Evolutionary conservation across 1,139 yeast genomes (phyloP).

Genomic region (Taphrina sp.): DNA sequence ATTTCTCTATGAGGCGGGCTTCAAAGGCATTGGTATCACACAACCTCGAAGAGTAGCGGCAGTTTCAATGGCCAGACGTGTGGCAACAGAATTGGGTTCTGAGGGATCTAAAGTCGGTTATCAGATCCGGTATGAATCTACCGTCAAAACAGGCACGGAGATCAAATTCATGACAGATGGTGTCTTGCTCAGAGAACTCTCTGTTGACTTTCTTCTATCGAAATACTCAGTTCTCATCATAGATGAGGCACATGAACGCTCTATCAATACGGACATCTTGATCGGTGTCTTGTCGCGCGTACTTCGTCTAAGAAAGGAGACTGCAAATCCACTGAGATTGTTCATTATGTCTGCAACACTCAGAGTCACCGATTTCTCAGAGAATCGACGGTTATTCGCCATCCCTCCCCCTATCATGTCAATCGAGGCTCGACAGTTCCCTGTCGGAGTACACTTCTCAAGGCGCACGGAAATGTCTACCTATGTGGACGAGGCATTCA

Average conservation of each 20-base stretch:
- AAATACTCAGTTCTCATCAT: slow-evolving; percentile 84
- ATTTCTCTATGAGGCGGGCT: slow-evolving; percentile 84
- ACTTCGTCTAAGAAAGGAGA: slow-evolving; percentile 58
- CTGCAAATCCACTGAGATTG: slow-evolving; percentile 55
- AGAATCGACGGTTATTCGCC: slow-evolving; percentile 67
- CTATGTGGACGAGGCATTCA: slow-evolving; percentile 82
- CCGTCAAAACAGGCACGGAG: slow-evolving; percentile 66
- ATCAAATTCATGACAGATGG: slow-evolving; percentile 99
- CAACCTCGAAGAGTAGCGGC: slow-evolving; percentile 99
- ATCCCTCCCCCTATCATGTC: slow-evolving; percentile 82
- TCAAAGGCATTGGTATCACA: slow-evolving; percentile 84
- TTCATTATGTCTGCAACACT: slow-evolving; percentile 91
- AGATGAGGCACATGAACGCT: slow-evolving; percentile 98
- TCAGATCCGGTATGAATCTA: slow-evolving; percentile 87
- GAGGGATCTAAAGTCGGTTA: slow-evolving; percentile 73
- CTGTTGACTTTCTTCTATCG: slow-evolving; percentile 73
- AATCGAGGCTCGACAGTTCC: slow-evolving; percentile 93
- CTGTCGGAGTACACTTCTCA: slow-evolving; percentile 89
- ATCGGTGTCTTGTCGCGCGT: slow-evolving; percentile 93
- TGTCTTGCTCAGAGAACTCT: slow-evolving; percentile 87
- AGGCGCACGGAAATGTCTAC: slow-evolving; percentile 65
- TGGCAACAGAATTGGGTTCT: slow-evolving; percentile 76
- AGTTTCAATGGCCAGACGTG: slow-evolving; percentile 93
- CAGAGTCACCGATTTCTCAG: slow-evolving; percentile 88
- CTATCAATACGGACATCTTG: slow-evolving; percentile 89